Conservation (phyloP, 2,329 filamentous ascomycete genomes). For the Cordyceps militaris region DNA sequence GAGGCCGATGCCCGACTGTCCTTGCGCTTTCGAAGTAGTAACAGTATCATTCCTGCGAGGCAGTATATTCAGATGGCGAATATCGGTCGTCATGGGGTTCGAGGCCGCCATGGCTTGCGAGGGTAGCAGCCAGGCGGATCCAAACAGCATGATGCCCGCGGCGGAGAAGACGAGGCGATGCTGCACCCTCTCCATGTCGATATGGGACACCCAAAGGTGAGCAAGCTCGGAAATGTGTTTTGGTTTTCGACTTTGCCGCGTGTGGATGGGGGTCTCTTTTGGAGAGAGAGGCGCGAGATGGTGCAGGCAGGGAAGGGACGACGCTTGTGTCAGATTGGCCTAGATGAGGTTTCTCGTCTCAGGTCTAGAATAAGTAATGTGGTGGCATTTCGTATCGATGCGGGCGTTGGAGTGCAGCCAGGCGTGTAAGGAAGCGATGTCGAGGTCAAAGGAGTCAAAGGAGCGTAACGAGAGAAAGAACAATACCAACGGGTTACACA, state of each 20-base stretch:
- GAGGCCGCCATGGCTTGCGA: background rate
- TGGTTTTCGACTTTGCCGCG: background rate
- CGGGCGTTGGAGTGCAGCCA: background rate
- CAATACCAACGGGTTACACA: background rate
- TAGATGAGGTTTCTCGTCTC: background rate
- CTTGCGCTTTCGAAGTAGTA: background rate
- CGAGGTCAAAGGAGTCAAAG: background rate
- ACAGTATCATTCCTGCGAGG: background rate
- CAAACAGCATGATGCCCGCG: background rate
- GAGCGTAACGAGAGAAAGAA: background rate
- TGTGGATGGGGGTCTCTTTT: background rate
- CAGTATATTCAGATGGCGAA: background rate
- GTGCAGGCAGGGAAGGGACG: background rate
- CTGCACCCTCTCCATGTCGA: background rate
- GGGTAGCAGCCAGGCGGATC: constrained; percentile 1
- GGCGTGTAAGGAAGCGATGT: background rate
- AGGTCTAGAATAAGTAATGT: background rate
- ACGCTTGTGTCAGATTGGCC: background rate
- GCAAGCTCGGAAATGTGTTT: background rate
- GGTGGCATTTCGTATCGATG: background rate
- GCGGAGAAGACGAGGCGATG: background rate
- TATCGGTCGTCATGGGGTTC: background rate
- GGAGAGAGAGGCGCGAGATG: background rate
- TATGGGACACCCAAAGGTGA: background rate
- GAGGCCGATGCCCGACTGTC: constrained; percentile 27